Conservation (phyloP, 352 stramenopile species). For the Phytophthora niederhauseri region DNA sequence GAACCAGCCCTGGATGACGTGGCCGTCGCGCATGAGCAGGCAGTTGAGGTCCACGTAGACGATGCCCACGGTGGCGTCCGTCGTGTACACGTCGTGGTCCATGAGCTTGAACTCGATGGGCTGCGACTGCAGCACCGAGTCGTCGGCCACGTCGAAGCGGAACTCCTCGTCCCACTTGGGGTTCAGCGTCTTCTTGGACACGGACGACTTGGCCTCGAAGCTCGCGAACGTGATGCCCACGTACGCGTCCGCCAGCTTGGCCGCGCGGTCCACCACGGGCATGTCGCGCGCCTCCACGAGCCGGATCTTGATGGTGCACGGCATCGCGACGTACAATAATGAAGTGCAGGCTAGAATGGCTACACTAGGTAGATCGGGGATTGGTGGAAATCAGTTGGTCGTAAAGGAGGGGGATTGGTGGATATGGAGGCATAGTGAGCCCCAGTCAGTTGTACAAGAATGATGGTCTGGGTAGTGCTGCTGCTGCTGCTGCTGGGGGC, state of each 20-base stretch:
- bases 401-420: neutral
- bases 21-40: conserved; percentile 93
- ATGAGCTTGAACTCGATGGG: conserved; percentile 98
- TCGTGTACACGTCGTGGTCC: conserved; percentile 95
- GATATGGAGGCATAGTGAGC: neutral
- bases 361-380: neutral
- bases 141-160: conserved; percentile 98
- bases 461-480: neutral
- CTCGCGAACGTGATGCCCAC: conserved; percentile 89
- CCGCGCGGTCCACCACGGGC: conserved; percentile 84
- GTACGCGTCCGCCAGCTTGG: conserved; percentile 87
- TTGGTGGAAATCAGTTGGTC: conserved; percentile 1
- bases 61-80: conserved; percentile 95
- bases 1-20: conserved; percentile 97
- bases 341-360: neutral
- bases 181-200: conserved; percentile 94
- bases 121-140: conserved; percentile 98
- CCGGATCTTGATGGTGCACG: conserved; percentile 92
- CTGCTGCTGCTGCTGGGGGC: conserved; percentile 7
- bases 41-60: conserved; percentile 99
- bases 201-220: conserved; percentile 89
- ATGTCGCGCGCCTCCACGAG: conserved; percentile 90
- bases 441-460: neutral
- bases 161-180: conserved; percentile 99
- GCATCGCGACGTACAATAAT: conserved; percentile 75